These are phyloP conservation scores for Ophiostoma perfectum DNA, from an alignment of 2,329 filamentous ascomycete species.

Conservation along the genomic window DNA sequence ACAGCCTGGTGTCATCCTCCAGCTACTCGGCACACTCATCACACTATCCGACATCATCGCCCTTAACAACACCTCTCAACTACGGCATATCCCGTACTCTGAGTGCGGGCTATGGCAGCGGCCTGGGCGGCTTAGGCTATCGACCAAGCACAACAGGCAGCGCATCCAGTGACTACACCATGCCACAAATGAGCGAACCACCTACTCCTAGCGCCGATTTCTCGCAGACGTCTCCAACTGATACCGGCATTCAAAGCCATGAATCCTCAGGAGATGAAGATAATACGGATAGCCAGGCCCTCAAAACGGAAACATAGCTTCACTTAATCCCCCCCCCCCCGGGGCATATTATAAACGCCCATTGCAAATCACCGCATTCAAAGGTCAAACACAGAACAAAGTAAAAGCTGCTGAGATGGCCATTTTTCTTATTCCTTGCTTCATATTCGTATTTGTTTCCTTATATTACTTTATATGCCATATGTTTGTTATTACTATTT, in stretches of 20 bases:
- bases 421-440: not conserved
- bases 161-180: not conserved
- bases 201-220: not conserved
- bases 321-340: constrained; percentile 1
- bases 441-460: not conserved
- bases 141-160: too few relatives aligned
- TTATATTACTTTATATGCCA: not conserved
- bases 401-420: too few relatives aligned
- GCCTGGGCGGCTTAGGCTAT: too few relatives aligned
- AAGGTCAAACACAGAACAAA: too few relatives aligned
- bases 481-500: too few relatives aligned
- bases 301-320: not conserved
- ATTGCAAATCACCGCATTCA: too few relatives aligned
- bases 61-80: not conserved
- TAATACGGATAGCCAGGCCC: too few relatives aligned
- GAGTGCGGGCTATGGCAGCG: not conserved
- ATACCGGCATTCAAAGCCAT: not conserved
- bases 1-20: too few relatives aligned
- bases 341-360: too few relatives aligned
- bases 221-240: not conserved
- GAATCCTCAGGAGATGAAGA: not conserved
- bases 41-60: too few relatives aligned
- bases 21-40: too few relatives aligned
- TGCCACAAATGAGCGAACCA: not conserved
- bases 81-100: not conserved